Conservation (phyloP, 2,329 filamentous ascomycete genomes). For the Diaporthe ilicicola region DNA sequence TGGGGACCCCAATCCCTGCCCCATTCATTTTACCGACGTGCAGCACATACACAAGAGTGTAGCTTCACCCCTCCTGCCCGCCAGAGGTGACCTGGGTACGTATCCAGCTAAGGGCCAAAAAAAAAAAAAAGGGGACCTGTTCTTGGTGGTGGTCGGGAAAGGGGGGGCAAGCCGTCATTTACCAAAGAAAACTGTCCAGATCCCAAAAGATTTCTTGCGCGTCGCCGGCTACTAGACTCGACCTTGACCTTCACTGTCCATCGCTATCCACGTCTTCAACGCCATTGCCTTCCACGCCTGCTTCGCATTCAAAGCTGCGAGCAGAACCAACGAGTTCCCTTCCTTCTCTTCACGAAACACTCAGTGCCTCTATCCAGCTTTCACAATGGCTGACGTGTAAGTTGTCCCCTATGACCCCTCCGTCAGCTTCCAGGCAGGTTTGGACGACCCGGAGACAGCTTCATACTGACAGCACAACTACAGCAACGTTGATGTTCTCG, state of each 20-base stretch:
- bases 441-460: background rate
- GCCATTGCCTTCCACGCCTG: constrained; percentile 1
- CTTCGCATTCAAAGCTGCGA: constrained; percentile 19
- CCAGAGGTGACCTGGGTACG: constrained; percentile 11
- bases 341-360: constrained; percentile 16
- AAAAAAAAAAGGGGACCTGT: constrained; percentile 29
- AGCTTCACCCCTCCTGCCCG: constrained; percentile 23
- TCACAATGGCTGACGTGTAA: constrained; percentile 43
- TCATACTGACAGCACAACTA: constrained; percentile 29
- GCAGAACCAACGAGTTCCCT: constrained; percentile 20
- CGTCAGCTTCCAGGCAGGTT: background rate
- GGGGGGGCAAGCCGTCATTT: constrained; percentile 22
- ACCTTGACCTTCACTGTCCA: constrained; percentile 4
- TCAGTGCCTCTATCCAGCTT: constrained; percentile 14
- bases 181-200: constrained; percentile 27
- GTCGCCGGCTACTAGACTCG: constrained; percentile 10
- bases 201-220: constrained; percentile 18
- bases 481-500: constrained; percentile 94
- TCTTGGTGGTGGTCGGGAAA: constrained; percentile 25
- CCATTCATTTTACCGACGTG: constrained; percentile 30
- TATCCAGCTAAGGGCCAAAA: background rate
- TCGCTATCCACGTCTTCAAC: constrained; percentile 22
- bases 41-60: constrained; percentile 6
- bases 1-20: constrained; percentile 30
- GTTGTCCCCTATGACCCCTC: constrained; percentile 16